phyloP scores from a whole-genome alignment of 2,329 filamentous ascomycete species.

The Nemania abortiva region DNA sequence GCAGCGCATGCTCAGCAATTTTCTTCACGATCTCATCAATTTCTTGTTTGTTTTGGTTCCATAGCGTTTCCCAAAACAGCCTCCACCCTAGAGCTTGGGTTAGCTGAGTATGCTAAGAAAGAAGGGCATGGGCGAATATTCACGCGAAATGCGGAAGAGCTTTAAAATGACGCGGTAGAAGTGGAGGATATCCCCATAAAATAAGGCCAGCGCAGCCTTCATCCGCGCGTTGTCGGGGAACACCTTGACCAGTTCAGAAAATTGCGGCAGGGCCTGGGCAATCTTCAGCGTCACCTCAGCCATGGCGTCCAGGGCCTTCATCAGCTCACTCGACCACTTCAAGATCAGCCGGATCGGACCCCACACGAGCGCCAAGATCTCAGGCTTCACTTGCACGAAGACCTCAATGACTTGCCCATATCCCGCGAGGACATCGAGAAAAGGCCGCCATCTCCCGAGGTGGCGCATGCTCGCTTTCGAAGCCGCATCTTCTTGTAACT shows the following conservation, averaged over 20 bases:
- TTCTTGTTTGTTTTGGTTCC: too few species aligned
- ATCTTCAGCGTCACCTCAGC: neutral
- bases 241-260: conserved; percentile 2
- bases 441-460: neutral
- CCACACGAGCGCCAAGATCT: conserved; percentile 21
- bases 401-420: conserved; percentile 3
- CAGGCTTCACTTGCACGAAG: conserved; percentile 13
- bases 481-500: too few species aligned
- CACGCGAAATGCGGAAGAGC: conserved; percentile 1
- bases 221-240: neutral
- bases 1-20: too few species aligned
- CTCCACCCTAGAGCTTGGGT: too few species aligned
- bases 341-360: conserved; percentile 17
- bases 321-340: neutral
- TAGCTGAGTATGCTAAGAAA: too few species aligned
- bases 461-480: conserved; percentile 41
- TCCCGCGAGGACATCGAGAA: neutral
- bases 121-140: too few species aligned
- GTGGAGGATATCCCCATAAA: conserved; percentile 21
- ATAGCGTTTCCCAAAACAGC: too few species aligned
- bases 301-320: neutral
- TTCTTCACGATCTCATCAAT: too few species aligned
- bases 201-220: neutral
- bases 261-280: conserved; percentile 15
- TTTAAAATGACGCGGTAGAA: conserved; percentile 10